Base-by-base conservation (phyloP, 2,329 filamentous ascomycete species). In the Endoconidiophora laricicola region DNA sequence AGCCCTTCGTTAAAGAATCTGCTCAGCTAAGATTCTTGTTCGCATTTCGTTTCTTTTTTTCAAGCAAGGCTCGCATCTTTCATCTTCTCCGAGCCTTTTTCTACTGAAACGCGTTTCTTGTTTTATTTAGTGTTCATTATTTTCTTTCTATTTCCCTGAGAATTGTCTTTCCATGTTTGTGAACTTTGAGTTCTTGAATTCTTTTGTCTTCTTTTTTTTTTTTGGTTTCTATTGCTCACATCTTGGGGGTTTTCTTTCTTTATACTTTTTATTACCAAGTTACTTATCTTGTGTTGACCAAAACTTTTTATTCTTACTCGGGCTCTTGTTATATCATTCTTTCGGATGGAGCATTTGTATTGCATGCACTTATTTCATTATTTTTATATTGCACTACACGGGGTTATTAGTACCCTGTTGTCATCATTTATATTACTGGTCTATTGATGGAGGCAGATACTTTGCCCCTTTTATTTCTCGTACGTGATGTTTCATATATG, bases 1-100 rank as follows among this genome's bases (percentile, higher is more conserved):
- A 87, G 79, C 59, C 82, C 83, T 9, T 86, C 83, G 7, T 62
- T 88, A 54, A 76, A 79, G 57, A 87, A 88, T 58, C 63, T 88
- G 45, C 70, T 88, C 49, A 81, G 77, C 44, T 86, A 64, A 66
- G 20, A n/a, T 40, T 24, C 24, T 47, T 38, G 22, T 47, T n/a
- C 23, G 20, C 14, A 14, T 47, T n/a, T 22, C 6, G 6, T n/a
- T 43, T 20, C 23, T n/a, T 12, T n/a, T 10, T 22, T 14, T 14
- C 9, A 39, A 24, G 20, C 20, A 29, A 38, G 23, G 26, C 16
- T 49, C 33, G 7, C 44, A 29, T 46, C 33, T 43, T 36, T 36
- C 18, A 16, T 43, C 23, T 14, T 36, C 39, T 49, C 23, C 24
- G 9, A 23, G 4, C 16, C 33, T 47, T 40, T 46, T 10, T 23